Percentiles rank a stretch among this genome's conserved stretches.
phyloP scores from a whole-genome alignment of 345 rosid species.

The Geranium rotundifolium region DNA sequence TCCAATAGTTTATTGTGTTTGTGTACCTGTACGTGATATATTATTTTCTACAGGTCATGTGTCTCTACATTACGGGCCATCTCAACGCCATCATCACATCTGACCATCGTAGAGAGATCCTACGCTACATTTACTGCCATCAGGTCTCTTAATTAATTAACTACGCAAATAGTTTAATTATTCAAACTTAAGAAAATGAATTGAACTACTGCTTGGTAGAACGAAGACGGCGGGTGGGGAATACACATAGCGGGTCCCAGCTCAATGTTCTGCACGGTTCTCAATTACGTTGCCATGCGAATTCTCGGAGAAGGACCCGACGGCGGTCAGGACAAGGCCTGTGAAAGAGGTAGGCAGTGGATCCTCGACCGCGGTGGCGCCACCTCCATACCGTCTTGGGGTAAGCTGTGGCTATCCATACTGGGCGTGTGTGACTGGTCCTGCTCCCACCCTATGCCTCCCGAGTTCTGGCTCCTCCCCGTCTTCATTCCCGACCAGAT shows the following conservation, averaged over 20 bases:
- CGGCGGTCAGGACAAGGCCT: conserved; percentile 20
- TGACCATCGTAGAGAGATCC: conserved; percentile 24
- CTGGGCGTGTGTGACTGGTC: too few species aligned
- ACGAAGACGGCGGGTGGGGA: conserved; percentile 33
- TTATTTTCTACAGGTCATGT: conserved; percentile 13
- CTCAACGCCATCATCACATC: conserved; percentile 19
- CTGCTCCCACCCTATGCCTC: too few species aligned
- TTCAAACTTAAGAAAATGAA: too few species aligned
- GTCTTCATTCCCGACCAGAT: too few species aligned
- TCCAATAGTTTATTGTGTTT: background rate
- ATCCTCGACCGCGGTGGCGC: conserved; percentile 24
- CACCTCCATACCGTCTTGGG: conserved; percentile 28
- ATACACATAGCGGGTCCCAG: conserved; percentile 28
- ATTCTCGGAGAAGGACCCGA: conserved; percentile 27
- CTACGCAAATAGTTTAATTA: too few species aligned
- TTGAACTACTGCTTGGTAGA: conserved; percentile 2
- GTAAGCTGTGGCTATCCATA: conserved; percentile 28
- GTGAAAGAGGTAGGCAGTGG: conserved; percentile 25
- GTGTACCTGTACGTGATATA: background rate
- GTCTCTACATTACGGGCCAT: conserved; percentile 28
- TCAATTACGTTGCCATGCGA: conserved; percentile 27
- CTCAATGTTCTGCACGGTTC: conserved; percentile 25
- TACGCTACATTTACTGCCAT: conserved; percentile 24
- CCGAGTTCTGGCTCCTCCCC: too few species aligned
- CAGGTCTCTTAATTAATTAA: conserved; percentile 15